phyloP scores from a whole-genome alignment of 768 basidiomycete genomes.

The Agrocybe praecox region DNA sequence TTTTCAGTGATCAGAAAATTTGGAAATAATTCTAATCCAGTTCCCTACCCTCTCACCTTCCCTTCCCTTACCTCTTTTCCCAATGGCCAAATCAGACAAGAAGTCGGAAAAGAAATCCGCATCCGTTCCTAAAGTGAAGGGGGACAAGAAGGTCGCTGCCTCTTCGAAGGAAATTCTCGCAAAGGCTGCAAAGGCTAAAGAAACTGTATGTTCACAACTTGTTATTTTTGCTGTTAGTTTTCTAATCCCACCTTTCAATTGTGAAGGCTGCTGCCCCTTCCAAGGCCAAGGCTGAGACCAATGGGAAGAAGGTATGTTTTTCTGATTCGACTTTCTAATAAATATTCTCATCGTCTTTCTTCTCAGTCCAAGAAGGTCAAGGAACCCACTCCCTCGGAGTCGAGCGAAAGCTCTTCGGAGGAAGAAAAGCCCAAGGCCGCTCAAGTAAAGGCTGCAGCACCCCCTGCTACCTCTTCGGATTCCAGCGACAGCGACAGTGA shows the following conservation, averaged over 20 bases:
- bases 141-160: slow-evolving; percentile 35
- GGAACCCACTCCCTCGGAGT: slow-evolving; percentile 36
- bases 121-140: slow-evolving; percentile 31
- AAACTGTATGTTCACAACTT: slow-evolving; percentile 13
- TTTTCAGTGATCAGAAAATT: slow-evolving; percentile 26
- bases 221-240: slow-evolving; percentile 1
- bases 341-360: slow-evolving; percentile 1
- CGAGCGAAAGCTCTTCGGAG: slow-evolving; percentile 47
- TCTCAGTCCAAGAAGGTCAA: slow-evolving; percentile 30
- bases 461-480: slow-evolving; percentile 36
- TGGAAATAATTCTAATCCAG: slow-evolving; percentile 16
- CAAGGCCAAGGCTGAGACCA: slow-evolving; percentile 18
- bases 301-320: slow-evolving; percentile 30
- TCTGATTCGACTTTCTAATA: neutral
- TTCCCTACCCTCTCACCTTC: slow-evolving; percentile 16
- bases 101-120: slow-evolving; percentile 43
- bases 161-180: slow-evolving; percentile 25
- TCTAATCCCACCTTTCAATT: slow-evolving; percentile 10
- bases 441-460: slow-evolving; percentile 47
- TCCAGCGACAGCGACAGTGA: slow-evolving; percentile 38
- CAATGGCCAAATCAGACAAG: slow-evolving; percentile 54
- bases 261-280: slow-evolving; percentile 9
- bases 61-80: slow-evolving; percentile 17
- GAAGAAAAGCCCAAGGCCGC: slow-evolving; percentile 62
- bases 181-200: slow-evolving; percentile 22